Base-by-base conservation (phyloP, 2,329 filamentous ascomycete species). In the Pseudocercospora cruenta region DNA sequence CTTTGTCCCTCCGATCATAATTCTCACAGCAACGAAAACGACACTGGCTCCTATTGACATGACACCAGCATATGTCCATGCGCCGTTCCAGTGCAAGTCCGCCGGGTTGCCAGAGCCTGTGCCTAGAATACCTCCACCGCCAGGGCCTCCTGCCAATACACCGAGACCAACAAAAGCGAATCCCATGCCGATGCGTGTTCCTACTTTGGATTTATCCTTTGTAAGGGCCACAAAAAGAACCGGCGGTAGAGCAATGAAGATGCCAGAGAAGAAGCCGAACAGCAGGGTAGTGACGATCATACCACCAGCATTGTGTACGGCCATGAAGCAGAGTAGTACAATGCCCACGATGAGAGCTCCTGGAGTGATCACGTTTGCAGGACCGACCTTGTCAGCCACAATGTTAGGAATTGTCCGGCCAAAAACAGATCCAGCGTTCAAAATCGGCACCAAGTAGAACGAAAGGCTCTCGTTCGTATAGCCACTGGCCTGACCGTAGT, bases 81-180 rank as follows among this genome's bases (percentile, higher is more conserved):
- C 64, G 0, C 74, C 75, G 6, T 70, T 73, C 79, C 79, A 89
- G 84, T 73, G 88, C 85, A 66, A 88, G 12, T 63, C 28, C 45
- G 28, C 49, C 24, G 51, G 81, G 67, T 84, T 86, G 7, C 86
- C 86, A 58, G 89, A 87, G 9, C 86, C 86, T 43, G 87, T 87
- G 67, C 87, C 83, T 2, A 88, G 78, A 54, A 97, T 89, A 0
- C 84, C 84, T 64, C 75, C 80, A n/a, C 71, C 78, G 22, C 71
- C 74, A 0, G 80, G 79, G 0, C 77, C 75, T 19, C 76, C 80
- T 14, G 72, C 70, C 12, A 82, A 63, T 5, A 78, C 67, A 10
- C 77, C 80, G 1, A 81, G 65, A 0, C 72, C 74, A 10, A 73
- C 67, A 1, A 79, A 71, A 1, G 74, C 74, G 65, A 77, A 82